phyloP scores from a whole-genome alignment of 768 basidiomycete genomes.

The Mycena kentingensis region DNA sequence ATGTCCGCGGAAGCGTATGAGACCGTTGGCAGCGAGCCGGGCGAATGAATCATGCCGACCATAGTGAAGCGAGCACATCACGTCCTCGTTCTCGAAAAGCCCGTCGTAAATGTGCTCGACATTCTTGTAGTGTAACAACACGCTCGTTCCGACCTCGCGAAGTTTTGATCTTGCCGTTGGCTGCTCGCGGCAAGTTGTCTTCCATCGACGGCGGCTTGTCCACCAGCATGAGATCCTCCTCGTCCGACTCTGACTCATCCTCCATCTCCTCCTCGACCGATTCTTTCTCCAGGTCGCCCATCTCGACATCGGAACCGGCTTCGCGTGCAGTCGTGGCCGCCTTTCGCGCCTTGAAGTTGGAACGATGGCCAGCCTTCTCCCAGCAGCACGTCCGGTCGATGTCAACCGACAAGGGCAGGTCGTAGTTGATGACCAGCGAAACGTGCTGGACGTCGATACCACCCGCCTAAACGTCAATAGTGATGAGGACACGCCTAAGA shows the following conservation, averaged over 20 bases:
- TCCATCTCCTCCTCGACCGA: too few relatives aligned
- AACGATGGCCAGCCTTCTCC: slow-evolving; percentile 42
- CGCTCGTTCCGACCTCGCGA: slow-evolving; percentile 84
- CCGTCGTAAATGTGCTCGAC: slow-evolving; percentile 89
- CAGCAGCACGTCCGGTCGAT: slow-evolving; percentile 77
- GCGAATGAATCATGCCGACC: slow-evolving; percentile 90
- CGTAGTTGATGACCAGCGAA: slow-evolving; percentile 95
- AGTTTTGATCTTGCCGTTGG: slow-evolving; percentile 77
- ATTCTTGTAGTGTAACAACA: slow-evolving; percentile 88
- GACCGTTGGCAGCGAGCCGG: slow-evolving; percentile 58
- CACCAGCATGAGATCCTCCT: too few relatives aligned
- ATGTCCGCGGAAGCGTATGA: slow-evolving; percentile 85
- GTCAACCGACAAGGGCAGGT: slow-evolving; percentile 72
- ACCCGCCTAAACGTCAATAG: slow-evolving; percentile 94
- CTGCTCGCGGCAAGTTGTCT: slow-evolving; percentile 63
- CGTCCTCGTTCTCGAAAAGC: slow-evolving; percentile 79
- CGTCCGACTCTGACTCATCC: slow-evolving; percentile 39
- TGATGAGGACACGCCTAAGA: slow-evolving; percentile 83
- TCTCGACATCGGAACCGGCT: slow-evolving; percentile 55
- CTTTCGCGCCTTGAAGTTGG: slow-evolving; percentile 25
- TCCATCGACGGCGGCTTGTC: too few relatives aligned
- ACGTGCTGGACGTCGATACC: slow-evolving; percentile 99
- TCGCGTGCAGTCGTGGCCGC: too few relatives aligned
- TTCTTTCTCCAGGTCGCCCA: slow-evolving; percentile 54
- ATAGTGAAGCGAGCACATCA: slow-evolving; percentile 86